Conservation (phyloP, 2,329 filamentous ascomycete genomes). For the Calonectria pauciramosa region DNA sequence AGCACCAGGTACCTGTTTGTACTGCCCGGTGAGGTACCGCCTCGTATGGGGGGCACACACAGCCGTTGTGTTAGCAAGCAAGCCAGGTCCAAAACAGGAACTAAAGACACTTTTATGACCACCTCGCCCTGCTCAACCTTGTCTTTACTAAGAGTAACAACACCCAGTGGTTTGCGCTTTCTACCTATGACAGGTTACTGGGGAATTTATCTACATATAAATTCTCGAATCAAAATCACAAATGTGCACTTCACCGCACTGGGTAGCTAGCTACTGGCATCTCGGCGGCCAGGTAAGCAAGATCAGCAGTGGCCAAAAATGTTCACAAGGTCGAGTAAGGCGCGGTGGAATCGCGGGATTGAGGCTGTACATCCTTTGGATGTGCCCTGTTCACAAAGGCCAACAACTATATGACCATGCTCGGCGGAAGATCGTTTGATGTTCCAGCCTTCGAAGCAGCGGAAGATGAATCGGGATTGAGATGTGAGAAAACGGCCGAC, state of each 20-base stretch:
- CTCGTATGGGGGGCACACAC: neutral
- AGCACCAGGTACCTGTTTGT: slow-evolving; percentile 3
- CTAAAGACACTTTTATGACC: neutral
- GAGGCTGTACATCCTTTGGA: neutral
- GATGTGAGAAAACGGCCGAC: neutral
- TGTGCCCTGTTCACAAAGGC: neutral
- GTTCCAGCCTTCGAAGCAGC: neutral
- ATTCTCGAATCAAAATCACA: neutral
- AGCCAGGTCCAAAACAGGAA: slow-evolving; percentile 15
- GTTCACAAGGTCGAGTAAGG: neutral
- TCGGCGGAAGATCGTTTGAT: too few relatives aligned
- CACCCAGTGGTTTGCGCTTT: neutral
- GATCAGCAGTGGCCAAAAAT: neutral
- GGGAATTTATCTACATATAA: neutral
- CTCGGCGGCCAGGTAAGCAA: neutral
- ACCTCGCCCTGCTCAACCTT: neutral
- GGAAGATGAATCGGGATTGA: neutral
- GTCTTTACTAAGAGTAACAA: neutral
- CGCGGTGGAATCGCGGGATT: neutral
- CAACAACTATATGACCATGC: neutral
- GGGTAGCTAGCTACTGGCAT: neutral
- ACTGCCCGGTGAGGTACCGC: neutral
- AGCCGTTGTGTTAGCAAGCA: slow-evolving; percentile 8
- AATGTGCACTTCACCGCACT: neutral
- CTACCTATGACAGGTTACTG: neutral